phyloP scores from a whole-genome alignment of 495 filamentous ascomycete genomes.

The Aspergillus cavernicola region DNA sequence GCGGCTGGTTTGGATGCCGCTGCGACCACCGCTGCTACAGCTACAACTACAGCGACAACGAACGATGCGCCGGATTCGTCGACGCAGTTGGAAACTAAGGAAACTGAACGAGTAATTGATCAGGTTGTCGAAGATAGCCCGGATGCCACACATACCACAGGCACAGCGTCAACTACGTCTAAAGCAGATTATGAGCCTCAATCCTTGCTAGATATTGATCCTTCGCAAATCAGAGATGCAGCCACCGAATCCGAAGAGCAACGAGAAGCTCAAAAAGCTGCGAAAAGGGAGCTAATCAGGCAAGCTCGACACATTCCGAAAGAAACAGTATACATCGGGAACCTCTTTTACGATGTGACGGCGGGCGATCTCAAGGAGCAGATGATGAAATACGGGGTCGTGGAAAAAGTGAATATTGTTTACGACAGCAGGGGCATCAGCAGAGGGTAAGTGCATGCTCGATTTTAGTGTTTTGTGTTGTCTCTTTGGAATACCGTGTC shows the following conservation, averaged over 20 bases:
- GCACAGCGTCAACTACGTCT: too few relatives aligned
- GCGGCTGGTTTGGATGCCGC: neutral
- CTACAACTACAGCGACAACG: neutral
- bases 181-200: neutral
- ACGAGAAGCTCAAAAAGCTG: neutral
- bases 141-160: too few relatives aligned
- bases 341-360: constrained; percentile 81
- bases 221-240: constrained; percentile 2
- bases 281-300: neutral
- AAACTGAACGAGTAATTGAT: neutral
- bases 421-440: constrained; percentile 72
- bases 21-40: neutral
- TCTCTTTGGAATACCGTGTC: constrained; percentile 14
- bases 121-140: neutral
- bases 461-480: constrained; percentile 19
- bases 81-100: neutral
- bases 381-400: constrained; percentile 62
- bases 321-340: constrained; percentile 69
- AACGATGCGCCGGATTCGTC: neutral
- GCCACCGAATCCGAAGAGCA: constrained; percentile 4
- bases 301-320: constrained; percentile 18
- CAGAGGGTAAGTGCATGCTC: constrained; percentile 68
- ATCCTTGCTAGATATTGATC: neutral
- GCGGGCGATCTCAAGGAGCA: constrained; percentile 64
- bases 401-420: constrained; percentile 53